A percentile compares a stretch with the other conserved stretches of the same genome.
Evolutionary conservation across 768 basidiomycete genomes (phyloP).

Genomic region (Boletus pseudopeckii): DNA sequence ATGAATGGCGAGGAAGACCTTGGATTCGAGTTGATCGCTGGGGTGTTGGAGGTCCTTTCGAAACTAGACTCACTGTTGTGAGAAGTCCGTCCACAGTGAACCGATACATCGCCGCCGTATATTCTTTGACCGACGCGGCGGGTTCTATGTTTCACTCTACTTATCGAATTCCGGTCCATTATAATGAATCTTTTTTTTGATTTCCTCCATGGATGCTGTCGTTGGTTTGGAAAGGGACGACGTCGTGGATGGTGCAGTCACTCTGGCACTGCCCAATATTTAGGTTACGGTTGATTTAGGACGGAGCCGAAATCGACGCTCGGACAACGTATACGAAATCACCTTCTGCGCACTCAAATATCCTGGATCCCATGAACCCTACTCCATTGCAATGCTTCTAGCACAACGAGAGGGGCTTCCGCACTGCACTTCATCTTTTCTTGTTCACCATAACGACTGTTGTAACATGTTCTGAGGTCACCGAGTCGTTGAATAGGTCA

Average conservation of each 20-base stretch:
- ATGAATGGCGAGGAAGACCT: slow-evolving; percentile 72
- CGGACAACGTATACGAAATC: no score
- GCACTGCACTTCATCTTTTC: no score
- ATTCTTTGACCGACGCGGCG: background rate
- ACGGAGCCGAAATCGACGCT: no score
- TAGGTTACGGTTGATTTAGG: no score
- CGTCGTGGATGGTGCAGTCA: no score
- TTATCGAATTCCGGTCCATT: slow-evolving; percentile 1
- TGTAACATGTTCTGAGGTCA: no score
- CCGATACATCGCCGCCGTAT: background rate
- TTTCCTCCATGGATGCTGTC: background rate
- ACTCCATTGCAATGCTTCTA: no score
- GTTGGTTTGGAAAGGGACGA: background rate
- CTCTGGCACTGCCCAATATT: background rate
- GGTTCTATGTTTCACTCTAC: slow-evolving; percentile 4
- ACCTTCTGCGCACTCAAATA: no score
- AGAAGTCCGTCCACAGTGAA: background rate
- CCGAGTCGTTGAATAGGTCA: no score
- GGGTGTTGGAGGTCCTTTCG: slow-evolving; percentile 89
- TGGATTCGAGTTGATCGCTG: slow-evolving; percentile 87
- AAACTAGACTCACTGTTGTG: slow-evolving; percentile 73
- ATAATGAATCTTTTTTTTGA: slow-evolving; percentile 8
- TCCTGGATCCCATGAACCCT: no score
- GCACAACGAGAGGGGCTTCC: no score
- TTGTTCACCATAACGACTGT: no score